Evolutionary conservation across 2,329 filamentous ascomycete species (phyloP).

Genomic region (Ophiosphaerella herpotricha): DNA sequence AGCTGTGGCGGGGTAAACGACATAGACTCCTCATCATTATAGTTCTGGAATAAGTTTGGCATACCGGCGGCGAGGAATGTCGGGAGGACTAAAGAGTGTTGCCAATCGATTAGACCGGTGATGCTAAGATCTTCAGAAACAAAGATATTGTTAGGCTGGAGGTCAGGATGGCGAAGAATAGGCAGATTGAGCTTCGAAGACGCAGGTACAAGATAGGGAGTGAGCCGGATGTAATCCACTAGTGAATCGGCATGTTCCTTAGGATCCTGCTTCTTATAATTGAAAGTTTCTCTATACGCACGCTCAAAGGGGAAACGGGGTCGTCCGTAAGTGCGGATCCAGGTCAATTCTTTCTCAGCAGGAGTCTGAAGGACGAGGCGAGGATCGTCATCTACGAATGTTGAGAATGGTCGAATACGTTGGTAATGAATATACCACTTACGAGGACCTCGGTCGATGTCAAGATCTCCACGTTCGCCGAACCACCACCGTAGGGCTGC

Average conservation of each 20-base stretch:
- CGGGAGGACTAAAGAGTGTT: conserved; percentile 45
- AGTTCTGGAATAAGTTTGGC: conserved; percentile 49
- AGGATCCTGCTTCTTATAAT: conserved; percentile 28
- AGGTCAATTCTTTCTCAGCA: conserved; percentile 30
- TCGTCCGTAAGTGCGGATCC: conserved; percentile 24
- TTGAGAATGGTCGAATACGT: no score
- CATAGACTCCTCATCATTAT: conserved; percentile 35
- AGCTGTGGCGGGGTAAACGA: conserved; percentile 21
- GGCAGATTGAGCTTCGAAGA: conserved; percentile 19
- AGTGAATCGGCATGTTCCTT: conserved; percentile 19
- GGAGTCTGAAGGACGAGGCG: conserved; percentile 20
- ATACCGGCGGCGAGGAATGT: conserved; percentile 46
- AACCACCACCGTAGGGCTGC: conserved; percentile 24
- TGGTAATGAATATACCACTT: conserved; percentile 6
- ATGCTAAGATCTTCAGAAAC: conserved; percentile 39
- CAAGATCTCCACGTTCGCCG: conserved; percentile 17
- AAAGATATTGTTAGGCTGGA: conserved; percentile 43
- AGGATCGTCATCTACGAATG: conserved; percentile 16
- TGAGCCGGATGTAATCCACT: conserved; percentile 18
- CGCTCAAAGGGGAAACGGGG: conserved; percentile 25
- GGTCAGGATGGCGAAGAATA: conserved; percentile 42
- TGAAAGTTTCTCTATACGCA: conserved; percentile 24
- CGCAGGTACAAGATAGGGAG: conserved; percentile 26
- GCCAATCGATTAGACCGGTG: conserved; percentile 50
- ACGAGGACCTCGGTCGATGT: conserved; percentile 29